phyloP scores from a whole-genome alignment of 192 early-diverging fungal genomes.

The Backusella luteola region DNA sequence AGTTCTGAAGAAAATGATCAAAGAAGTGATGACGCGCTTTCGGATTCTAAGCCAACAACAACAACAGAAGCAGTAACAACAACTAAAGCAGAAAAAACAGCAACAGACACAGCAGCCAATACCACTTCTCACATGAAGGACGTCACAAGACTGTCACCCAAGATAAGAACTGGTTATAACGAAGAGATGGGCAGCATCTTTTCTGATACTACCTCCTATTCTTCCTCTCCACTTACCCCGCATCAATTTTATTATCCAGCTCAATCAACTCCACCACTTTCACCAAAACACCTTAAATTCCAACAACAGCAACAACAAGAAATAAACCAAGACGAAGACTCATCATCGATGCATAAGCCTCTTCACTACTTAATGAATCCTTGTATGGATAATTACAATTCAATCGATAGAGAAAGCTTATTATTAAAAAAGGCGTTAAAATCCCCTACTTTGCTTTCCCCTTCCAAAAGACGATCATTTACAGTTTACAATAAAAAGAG shows the following conservation, averaged over 20 bases:
- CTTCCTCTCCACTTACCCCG: neutral
- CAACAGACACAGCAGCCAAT: neutral
- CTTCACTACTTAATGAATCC: neutral
- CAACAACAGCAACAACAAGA: neutral
- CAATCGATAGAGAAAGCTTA: slow-evolving; percentile 1
- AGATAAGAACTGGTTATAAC: slow-evolving; percentile 1
- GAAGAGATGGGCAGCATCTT: neutral
- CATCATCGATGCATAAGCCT: slow-evolving; percentile 1
- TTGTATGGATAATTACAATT: neutral
- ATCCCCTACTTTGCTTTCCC: neutral
- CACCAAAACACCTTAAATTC: neutral
- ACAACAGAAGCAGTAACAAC: neutral
- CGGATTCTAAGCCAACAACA: neutral
- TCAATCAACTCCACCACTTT: neutral
- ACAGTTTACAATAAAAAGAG: slow-evolving; percentile 9
- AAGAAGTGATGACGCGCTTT: slow-evolving; percentile 7
- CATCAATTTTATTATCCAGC: neutral
- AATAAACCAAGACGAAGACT: neutral
- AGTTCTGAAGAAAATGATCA: slow-evolving; percentile 6
- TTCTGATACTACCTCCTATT: neutral
- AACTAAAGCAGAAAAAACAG: neutral
- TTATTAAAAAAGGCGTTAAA: slow-evolving; percentile 12
- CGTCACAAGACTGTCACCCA: slow-evolving; percentile 12
- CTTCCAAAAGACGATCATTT: neutral
- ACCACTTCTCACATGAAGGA: slow-evolving; percentile 14